These are phyloP conservation scores for Apiospora rasikravindrae DNA, from an alignment of 2,329 filamentous ascomycete species.

Conservation along the genomic window DNA sequence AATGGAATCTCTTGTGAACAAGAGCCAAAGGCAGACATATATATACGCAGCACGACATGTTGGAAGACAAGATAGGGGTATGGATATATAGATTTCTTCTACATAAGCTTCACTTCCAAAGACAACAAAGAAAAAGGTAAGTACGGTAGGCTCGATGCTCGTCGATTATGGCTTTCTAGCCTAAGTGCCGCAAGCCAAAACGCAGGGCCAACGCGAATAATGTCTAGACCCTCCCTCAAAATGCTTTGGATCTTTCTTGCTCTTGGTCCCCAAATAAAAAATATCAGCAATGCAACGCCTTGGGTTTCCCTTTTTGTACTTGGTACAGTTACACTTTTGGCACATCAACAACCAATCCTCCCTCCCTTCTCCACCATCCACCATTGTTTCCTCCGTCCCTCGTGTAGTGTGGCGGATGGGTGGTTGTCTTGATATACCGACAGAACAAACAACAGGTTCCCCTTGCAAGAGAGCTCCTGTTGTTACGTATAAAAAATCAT, in stretches of 20 bases:
- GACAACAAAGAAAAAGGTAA: background rate
- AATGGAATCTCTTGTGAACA: too few species aligned
- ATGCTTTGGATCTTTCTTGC: slow-evolving; percentile 9
- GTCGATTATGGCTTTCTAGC: background rate
- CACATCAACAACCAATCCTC: background rate
- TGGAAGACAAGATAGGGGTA: background rate
- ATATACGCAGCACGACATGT: background rate
- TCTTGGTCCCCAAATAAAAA: background rate
- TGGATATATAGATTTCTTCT: background rate
- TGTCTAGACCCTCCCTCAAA: background rate
- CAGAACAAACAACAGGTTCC: background rate
- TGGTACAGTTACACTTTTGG: slow-evolving; percentile 17
- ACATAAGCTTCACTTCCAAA: background rate
- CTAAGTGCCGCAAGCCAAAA: background rate
- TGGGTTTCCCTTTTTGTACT: slow-evolving; percentile 13
- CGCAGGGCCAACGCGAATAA: background rate
- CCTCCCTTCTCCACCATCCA: background rate
- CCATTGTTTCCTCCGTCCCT: background rate
- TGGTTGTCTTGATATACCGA: slow-evolving; percentile 1
- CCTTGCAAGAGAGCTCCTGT: background rate
- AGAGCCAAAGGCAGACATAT: too few species aligned
- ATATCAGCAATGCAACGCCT: slow-evolving; percentile 16
- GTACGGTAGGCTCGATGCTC: background rate
- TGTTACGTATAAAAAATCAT: background rate
- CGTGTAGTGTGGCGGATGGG: background rate